phyloP scores from a whole-genome alignment of 2,329 filamentous ascomycete species.

The Arthroderma uncinatum region DNA sequence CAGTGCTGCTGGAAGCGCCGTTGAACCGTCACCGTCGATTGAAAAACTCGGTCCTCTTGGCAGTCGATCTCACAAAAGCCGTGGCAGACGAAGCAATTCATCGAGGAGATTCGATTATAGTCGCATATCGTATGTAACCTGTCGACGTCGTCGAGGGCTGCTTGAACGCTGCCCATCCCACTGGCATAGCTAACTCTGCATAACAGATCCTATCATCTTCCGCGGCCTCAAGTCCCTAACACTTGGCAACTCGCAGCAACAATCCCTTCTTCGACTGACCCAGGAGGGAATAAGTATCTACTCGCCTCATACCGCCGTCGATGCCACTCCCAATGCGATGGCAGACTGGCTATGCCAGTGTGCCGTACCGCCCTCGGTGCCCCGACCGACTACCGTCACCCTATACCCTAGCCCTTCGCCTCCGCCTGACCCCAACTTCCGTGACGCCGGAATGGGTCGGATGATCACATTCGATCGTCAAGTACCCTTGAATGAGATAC shows the following conservation, averaged over 20 bases:
- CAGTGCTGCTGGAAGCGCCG: slow-evolving; percentile 59
- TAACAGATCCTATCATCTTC: slow-evolving; percentile 87
- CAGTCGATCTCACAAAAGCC: slow-evolving; percentile 79
- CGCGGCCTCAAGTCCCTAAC: slow-evolving; percentile 81
- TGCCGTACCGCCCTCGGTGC: slow-evolving; percentile 37
- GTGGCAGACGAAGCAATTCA: slow-evolving; percentile 84
- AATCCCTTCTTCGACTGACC: slow-evolving; percentile 67
- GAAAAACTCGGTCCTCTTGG: slow-evolving; percentile 61
- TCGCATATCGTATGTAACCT: slow-evolving; percentile 88
- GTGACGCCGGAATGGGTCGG: slow-evolving; percentile 50
- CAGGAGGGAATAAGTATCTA: slow-evolving; percentile 89
- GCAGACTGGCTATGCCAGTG: slow-evolving; percentile 92
- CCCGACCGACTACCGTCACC: slow-evolving; percentile 20
- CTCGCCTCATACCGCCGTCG: slow-evolving; percentile 87
- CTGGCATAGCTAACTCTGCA: neutral
- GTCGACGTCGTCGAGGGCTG: slow-evolving; percentile 17
- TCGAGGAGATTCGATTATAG: slow-evolving; percentile 62
- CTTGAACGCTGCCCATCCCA: neutral
- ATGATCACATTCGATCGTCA: slow-evolving; percentile 45
- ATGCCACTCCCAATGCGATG: slow-evolving; percentile 72
- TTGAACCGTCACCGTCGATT: slow-evolving; percentile 46
- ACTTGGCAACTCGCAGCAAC: slow-evolving; percentile 72
- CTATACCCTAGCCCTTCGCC: slow-evolving; percentile 37
- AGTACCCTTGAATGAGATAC: slow-evolving; percentile 46
- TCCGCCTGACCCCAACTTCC: slow-evolving; percentile 27